Percentiles rank a stretch among this genome's conserved stretches.
Evolutionary conservation across 305 asterid genomes (phyloP).

Genomic region (Solanum hybrid): DNA sequence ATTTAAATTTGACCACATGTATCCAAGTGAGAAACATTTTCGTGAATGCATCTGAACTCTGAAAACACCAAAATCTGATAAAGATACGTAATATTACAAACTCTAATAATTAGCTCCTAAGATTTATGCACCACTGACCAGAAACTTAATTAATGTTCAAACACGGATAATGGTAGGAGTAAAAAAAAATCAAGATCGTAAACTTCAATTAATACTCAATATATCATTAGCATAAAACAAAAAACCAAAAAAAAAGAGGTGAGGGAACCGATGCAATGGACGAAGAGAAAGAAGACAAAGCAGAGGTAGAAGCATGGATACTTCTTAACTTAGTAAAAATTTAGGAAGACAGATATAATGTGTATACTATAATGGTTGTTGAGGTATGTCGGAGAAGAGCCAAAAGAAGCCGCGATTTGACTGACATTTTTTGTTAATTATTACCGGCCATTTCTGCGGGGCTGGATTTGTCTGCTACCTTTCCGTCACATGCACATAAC

Average conservation of each 20-base stretch:
- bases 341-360: not conserved
- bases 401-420: not conserved
- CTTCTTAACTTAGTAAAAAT: not conserved
- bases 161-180: not conserved
- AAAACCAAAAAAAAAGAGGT: not conserved
- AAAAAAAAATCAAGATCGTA: not conserved
- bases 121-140: not conserved
- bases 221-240: not conserved
- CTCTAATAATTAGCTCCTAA: not conserved
- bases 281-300: not conserved
- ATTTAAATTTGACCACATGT: no score
- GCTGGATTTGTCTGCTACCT: not conserved
- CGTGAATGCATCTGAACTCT: not conserved
- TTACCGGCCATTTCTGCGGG: not conserved
- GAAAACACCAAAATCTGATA: no score
- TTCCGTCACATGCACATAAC: not conserved
- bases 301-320: slow-evolving; percentile 10
- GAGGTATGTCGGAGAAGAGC: slow-evolving; percentile 1
- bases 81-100: not conserved
- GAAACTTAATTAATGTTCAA: not conserved
- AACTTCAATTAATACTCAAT: not conserved
- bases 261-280: not conserved
- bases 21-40: no score
- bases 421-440: not conserved
- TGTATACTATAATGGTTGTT: not conserved